Base-by-base conservation (phyloP, 768 basidiomycete genomes). In the Melanogaster broomeanus region DNA sequence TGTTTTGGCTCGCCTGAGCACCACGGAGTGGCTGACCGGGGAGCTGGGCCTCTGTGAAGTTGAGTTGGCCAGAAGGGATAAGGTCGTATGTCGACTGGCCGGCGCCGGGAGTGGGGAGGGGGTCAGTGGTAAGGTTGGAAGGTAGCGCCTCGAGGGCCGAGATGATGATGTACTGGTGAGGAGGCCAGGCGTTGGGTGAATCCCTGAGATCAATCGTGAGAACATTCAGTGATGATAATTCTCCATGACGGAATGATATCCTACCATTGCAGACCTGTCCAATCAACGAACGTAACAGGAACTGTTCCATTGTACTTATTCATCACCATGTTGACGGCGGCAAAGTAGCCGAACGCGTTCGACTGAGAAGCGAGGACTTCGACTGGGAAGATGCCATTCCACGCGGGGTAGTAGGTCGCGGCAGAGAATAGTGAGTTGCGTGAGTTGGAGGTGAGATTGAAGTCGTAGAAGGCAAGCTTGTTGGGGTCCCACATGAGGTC, bases 381-480 rank as follows among this genome's bases (percentile, higher is more conserved):
- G 21, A 77, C 60, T 0, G 95, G 95, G 42, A 93, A 74, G 61
- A 98, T 93, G 16, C 84, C 88, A 45, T 79, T 85, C 95, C 93
- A 97, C 43, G 87, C 74, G 0, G 94, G 90, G 66, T 92, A 93
- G 73, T 84, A 93, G 1, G 81, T 83, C 2, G 90, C 93, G 3
- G 73, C 77, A n/a, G 82, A 82, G 72, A 87, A 93, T 27, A 91
- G 63, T 42, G 59, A 68, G 61, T 83, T 85, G 46, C 87, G 82
- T 13, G 79, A 63, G 44, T 85, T 83, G 3, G 84, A 78, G 7
- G 82, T 85, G 35, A 87, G 67, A 66, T 93, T 91, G 71, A 88
- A 97, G 69, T 96, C 94, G 61, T 95, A 95, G 71, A 95, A 96
- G 0, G 87, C 87, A n/a, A 92, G 74, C 74, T 88, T 90, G 8